phyloP scores from a whole-genome alignment of 2,329 filamentous ascomycete species.

The Sarocladium brachiariae region DNA sequence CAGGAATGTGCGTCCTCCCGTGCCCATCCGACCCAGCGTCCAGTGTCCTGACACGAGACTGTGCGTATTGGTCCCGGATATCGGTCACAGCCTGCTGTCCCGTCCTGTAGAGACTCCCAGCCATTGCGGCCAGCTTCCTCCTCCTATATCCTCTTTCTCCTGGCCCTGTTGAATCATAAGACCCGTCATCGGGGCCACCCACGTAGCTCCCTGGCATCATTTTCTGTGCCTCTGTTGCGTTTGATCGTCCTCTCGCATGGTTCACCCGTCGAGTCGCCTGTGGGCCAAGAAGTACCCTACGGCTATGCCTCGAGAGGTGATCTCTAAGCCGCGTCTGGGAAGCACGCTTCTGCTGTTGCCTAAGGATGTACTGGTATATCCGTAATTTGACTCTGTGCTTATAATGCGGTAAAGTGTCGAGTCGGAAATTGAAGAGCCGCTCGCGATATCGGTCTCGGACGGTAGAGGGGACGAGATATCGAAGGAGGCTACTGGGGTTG shows the following conservation, averaged over 20 bases:
- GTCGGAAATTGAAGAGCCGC: constrained; percentile 61
- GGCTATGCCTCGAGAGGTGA: constrained; percentile 31
- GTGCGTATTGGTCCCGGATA: constrained; percentile 52
- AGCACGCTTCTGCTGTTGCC: constrained; percentile 50
- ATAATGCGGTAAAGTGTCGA: constrained; percentile 66
- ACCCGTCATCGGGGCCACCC: constrained; percentile 18
- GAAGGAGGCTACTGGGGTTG: constrained; percentile 45
- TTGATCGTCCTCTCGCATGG: constrained; percentile 23
- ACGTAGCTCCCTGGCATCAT: constrained; percentile 17
- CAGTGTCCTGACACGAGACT: constrained; percentile 35
- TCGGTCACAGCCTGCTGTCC: constrained; percentile 52
- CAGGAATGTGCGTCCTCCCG: constrained; percentile 49
- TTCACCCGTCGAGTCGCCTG: constrained; percentile 20
- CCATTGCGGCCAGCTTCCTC: constrained; percentile 65
- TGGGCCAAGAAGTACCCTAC: constrained; percentile 39
- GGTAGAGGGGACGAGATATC: constrained; percentile 62
- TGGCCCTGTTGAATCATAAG: constrained; percentile 10
- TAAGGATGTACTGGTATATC: constrained; percentile 68
- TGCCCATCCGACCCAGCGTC: constrained; percentile 22
- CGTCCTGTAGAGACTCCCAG: constrained; percentile 49
- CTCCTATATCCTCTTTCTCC: constrained; percentile 65
- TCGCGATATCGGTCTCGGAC: constrained; percentile 57
- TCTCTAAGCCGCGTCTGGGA: constrained; percentile 42
- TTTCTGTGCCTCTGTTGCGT: constrained; percentile 20
- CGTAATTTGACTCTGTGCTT: constrained; percentile 66